Percentiles rank a stretch among this genome's conserved stretches.
Evolutionary conservation across 176 grass and related monocot species (phyloP).

Genomic region (Triticum urartu): DNA sequence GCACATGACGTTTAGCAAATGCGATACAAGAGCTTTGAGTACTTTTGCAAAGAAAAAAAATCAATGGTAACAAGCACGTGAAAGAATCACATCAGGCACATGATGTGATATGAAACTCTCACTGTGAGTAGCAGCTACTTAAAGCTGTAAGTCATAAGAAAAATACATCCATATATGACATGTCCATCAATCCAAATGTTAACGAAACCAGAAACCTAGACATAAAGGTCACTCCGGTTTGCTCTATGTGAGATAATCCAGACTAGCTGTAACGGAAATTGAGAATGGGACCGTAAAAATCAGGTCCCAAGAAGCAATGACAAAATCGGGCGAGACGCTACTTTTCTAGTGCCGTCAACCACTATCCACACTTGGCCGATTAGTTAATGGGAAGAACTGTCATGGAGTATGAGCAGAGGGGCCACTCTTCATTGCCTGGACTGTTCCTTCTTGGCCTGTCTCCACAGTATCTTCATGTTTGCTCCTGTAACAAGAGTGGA

Average conservation of each 20-base stretch:
- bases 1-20: too few relatives aligned
- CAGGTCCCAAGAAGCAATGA: neutral
- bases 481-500: slow-evolving; percentile 11
- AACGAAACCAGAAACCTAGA: neutral
- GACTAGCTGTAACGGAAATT: neutral
- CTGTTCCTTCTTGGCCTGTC: neutral
- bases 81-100: neutral
- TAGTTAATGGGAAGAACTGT: neutral
- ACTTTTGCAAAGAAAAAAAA: too few relatives aligned
- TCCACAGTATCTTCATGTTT: neutral
- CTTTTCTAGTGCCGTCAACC: neutral
- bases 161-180: neutral
- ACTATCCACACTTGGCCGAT: neutral
- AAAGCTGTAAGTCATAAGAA: neutral
- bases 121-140: neutral
- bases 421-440: neutral
- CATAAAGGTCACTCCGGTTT: neutral
- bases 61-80: too few relatives aligned
- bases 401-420: slow-evolving; percentile 9
- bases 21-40: too few relatives aligned
- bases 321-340: slow-evolving; percentile 12
- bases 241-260: neutral
- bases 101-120: neutral
- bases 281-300: neutral
- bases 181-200: neutral